Percentiles rank a stretch among this genome's conserved stretches.
Evolutionary conservation across 2,329 filamentous ascomycete species (phyloP).

Genomic region (Xylaria sp.): DNA sequence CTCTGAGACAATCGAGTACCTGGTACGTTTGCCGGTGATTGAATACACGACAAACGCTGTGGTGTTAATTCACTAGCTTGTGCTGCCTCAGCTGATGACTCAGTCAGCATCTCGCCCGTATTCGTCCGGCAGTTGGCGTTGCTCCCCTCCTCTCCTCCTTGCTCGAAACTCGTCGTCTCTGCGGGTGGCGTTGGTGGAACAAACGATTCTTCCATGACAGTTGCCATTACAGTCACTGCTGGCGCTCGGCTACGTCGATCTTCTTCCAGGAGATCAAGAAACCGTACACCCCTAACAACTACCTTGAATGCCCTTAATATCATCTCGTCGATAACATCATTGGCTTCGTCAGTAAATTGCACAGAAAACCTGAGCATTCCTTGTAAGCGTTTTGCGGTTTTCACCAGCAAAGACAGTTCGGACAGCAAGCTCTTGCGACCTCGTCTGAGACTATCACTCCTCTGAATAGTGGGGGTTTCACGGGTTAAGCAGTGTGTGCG

Average conservation of each 20-base stretch:
- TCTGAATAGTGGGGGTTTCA: conserved; percentile 78
- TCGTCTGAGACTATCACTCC: conserved; percentile 78
- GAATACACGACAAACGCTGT: conserved; percentile 60
- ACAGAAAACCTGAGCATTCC: conserved; percentile 69
- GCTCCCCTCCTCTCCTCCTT: conserved; percentile 47
- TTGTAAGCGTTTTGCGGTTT: conserved; percentile 85
- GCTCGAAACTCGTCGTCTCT: conserved; percentile 63
- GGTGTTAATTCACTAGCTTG: conserved; percentile 52
- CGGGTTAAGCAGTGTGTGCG: conserved; percentile 86
- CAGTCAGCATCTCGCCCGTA: conserved; percentile 49
- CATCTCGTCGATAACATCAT: conserved; percentile 89
- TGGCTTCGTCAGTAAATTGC: conserved; percentile 66
- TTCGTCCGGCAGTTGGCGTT: conserved; percentile 56
- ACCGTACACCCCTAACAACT: conserved; percentile 88
- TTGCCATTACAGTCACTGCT: conserved; percentile 68
- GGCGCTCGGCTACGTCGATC: conserved; percentile 62
- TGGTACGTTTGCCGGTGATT: conserved; percentile 49
- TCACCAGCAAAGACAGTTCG: conserved; percentile 89
- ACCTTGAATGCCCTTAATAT: conserved; percentile 94
- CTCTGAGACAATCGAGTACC: conserved; percentile 51
- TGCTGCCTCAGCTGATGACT: conserved; percentile 52
- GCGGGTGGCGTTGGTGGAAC: conserved; percentile 72
- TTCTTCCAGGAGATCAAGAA: conserved; percentile 85
- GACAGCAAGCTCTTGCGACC: conserved; percentile 88
- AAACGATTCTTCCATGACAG: conserved; percentile 66